A percentile compares a stretch with the other conserved stretches of the same genome.
Conservation (phyloP, 192 early-diverging fungal species). For the Backusella luteola region DNA sequence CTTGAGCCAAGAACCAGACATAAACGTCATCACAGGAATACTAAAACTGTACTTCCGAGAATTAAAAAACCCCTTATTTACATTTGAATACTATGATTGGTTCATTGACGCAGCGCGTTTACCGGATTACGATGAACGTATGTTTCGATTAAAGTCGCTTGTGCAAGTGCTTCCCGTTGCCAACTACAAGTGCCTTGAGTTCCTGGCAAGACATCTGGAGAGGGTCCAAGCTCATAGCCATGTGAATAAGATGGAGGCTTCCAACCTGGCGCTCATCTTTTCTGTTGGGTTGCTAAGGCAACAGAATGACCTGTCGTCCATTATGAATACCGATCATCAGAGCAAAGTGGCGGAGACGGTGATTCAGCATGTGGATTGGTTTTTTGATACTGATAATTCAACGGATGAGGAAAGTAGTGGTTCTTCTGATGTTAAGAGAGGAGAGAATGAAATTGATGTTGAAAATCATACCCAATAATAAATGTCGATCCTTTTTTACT, state of each 20-base stretch:
- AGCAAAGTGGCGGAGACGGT: slow-evolving; percentile 67
- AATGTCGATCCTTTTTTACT: no score
- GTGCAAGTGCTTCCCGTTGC: slow-evolving; percentile 62
- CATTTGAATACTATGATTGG: slow-evolving; percentile 64
- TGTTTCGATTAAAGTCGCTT: slow-evolving; percentile 65
- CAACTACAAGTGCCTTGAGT: slow-evolving; percentile 59
- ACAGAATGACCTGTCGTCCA: slow-evolving; percentile 57
- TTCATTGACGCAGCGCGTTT: slow-evolving; percentile 66
- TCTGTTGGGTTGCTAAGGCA: slow-evolving; percentile 72
- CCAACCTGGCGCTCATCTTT: slow-evolving; percentile 90
- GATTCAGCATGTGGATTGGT: slow-evolving; percentile 65
- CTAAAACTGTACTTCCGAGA: slow-evolving; percentile 78
- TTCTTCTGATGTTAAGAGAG: background rate
- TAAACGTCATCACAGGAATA: slow-evolving; percentile 68
- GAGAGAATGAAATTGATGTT: background rate
- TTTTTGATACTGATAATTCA: slow-evolving; percentile 43
- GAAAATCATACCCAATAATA: background rate
- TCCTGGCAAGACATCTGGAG: slow-evolving; percentile 62
- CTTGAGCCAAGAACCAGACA: slow-evolving; percentile 59
- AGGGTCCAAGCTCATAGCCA: slow-evolving; percentile 60
- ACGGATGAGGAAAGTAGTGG: background rate
- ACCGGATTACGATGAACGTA: slow-evolving; percentile 64
- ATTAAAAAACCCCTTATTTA: slow-evolving; percentile 65
- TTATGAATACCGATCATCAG: slow-evolving; percentile 62
- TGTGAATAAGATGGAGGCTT: slow-evolving; percentile 90